These are phyloP conservation scores for Colletotrichum salicis DNA, from an alignment of 2,329 filamentous ascomycete genomes.

Conservation along the genomic window DNA sequence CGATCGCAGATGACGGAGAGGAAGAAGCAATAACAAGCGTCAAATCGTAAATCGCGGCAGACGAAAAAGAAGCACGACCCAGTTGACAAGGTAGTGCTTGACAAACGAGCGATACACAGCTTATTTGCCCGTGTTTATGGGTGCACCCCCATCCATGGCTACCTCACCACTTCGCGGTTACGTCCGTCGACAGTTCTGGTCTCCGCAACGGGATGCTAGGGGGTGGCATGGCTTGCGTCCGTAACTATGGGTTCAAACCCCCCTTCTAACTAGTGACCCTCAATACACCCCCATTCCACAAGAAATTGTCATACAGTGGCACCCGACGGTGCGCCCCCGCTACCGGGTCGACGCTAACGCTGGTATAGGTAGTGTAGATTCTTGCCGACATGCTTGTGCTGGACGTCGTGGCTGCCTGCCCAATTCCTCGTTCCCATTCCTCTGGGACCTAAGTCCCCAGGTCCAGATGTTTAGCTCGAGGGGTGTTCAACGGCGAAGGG, in stretches of 20 bases:
- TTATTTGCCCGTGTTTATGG: neutral
- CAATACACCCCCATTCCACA: neutral
- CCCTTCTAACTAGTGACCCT: neutral
- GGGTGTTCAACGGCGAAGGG: neutral
- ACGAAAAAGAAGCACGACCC: neutral
- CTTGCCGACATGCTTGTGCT: neutral
- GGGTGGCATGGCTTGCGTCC: conserved; percentile 16
- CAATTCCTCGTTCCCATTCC: conserved; percentile 17
- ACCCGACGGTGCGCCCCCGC: neutral
- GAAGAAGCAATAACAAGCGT: conserved; percentile 1
- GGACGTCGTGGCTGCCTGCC: conserved; percentile 13
- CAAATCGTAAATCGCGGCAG: neutral
- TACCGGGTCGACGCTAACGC: conserved; percentile 9
- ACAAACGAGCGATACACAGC: neutral
- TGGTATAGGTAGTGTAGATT: neutral
- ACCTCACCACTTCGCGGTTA: conserved; percentile 2
- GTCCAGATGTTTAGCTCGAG: neutral
- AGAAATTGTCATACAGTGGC: conserved; percentile 8
- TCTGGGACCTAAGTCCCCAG: conserved; percentile 11
- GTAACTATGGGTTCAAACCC: conserved; percentile 10
- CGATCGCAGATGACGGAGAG: conserved; percentile 3
- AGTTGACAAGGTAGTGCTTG: neutral
- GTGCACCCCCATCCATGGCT: neutral
- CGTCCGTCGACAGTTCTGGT: neutral
- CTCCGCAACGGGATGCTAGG: conserved; percentile 4